Base-by-base conservation (phyloP, 108 stramenopile genomes). In the Cyclotella baltica region DNA sequence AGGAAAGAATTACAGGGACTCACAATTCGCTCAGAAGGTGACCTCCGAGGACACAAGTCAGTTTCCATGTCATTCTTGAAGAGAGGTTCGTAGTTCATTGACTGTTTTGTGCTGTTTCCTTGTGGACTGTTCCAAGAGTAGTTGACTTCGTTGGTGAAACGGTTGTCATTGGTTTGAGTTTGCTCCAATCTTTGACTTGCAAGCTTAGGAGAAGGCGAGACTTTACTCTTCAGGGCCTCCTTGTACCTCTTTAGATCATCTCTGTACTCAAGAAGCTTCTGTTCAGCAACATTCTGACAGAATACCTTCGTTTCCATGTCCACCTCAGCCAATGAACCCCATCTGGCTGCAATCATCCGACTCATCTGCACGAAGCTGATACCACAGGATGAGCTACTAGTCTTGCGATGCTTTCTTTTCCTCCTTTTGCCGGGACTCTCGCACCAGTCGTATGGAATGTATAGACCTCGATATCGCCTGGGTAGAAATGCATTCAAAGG, bases 251-350 rank as follows among this genome's bases (percentile, higher is more conserved):
- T 65, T 23, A 65, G 23, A 23, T 65, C 64, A 18, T 65, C 43
- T 15, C 43, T 38, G 46, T 65, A 65, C 64, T 65, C 64, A 25
- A 65, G 25, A 10, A 65, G 64, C 43, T 65, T 65, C 25, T 65
- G 38, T 25, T 65, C 64, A 5, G 20, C 43, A 25, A 65, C 25
- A 65, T 65, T 65, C 27, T 65, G 23, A 47, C 64, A 65, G 33
- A 65, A 65, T 23, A 47, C 19, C 40, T 65, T 65, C 3, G 40
- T 47, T 47, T 65, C 43, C 22, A 25, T 43, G 61, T 65, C 64
- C n/a, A 47, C 31, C 0, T 28, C 27, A 18, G 20, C 38, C 23
- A 65, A 43, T 28, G 43, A 38, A 2, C 30, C 22, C 64, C 64
- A 65, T 47, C 64, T 43, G 4, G 64, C 38, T 15, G 64, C 64